Evolutionary conservation across 495 filamentous ascomycete genomes (phyloP).

Genomic region (Xylaria flabelliformis): DNA sequence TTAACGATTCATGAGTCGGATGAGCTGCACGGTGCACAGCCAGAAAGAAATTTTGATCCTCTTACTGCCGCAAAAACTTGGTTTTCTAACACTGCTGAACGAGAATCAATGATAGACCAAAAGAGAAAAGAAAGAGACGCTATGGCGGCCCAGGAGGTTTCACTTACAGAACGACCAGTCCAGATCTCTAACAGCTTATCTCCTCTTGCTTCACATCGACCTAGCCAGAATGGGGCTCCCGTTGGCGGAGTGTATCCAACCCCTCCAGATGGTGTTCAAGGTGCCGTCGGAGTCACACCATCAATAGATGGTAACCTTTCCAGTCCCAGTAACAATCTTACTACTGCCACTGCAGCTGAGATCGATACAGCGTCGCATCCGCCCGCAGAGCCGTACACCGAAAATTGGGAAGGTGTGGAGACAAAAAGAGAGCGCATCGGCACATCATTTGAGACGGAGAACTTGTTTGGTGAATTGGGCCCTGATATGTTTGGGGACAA

Average conservation of each 20-base stretch:
- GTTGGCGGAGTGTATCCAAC: conserved; percentile 82
- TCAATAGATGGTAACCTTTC: conserved; percentile 55
- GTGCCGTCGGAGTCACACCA: conserved; percentile 52
- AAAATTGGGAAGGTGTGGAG: conserved; percentile 46
- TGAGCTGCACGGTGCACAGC: conserved; percentile 26
- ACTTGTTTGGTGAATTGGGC: conserved; percentile 73
- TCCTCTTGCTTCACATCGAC: conserved; percentile 54
- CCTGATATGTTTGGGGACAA: conserved; percentile 80
- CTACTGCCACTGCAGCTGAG: conserved; percentile 32
- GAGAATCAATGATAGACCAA: conserved; percentile 52
- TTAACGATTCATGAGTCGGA: conserved; percentile 34
- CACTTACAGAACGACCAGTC: conserved; percentile 45
- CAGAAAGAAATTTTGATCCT: conserved; percentile 59
- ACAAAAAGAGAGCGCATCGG: conserved; percentile 43
- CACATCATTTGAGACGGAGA: conserved; percentile 58
- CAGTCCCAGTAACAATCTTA: conserved; percentile 53
- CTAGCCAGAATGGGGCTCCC: conserved; percentile 57
- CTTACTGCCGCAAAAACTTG: conserved; percentile 73
- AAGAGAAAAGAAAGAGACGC: conserved; percentile 62
- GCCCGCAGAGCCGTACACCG: conserved; percentile 36
- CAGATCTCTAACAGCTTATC: conserved; percentile 46
- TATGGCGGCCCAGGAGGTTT: conserved; percentile 50
- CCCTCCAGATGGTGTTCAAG: conserved; percentile 75
- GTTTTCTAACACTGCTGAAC: conserved; percentile 58
- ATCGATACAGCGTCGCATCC: conserved; percentile 36